phyloP scores from a whole-genome alignment of 257 asterid species.

The Salvia miltiorrhiza region DNA sequence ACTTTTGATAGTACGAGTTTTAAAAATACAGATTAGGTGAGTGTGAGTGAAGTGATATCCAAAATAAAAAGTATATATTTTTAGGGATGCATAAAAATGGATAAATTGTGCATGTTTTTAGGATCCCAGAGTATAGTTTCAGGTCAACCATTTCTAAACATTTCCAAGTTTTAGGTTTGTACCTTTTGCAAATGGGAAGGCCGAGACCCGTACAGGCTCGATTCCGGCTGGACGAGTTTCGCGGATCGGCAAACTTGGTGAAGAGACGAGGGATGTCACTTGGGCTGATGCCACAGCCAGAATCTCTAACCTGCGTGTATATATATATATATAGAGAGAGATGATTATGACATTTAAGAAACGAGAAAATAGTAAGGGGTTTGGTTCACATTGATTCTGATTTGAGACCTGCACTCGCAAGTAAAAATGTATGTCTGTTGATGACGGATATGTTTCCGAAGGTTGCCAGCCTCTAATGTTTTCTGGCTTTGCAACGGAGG shows the following conservation, averaged over 20 bases:
- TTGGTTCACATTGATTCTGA: no score
- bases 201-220: constrained; percentile 56
- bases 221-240: constrained; percentile 30
- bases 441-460: constrained; percentile 34
- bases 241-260: constrained; percentile 46
- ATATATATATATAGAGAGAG: background rate
- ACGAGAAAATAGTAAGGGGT: background rate
- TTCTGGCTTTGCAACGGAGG: constrained; percentile 55
- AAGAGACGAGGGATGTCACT: constrained; percentile 56
- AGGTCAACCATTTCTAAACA: no score
- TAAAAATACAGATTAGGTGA: no score
- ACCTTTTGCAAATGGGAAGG: constrained; percentile 78
- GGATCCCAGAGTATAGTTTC: no score
- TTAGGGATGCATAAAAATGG: no score
- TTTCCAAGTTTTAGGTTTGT: background rate
- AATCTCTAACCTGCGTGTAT: constrained; percentile 46
- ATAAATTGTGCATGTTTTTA: no score
- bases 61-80: no score
- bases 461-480: constrained; percentile 45
- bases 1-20: no score
- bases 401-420: constrained; percentile 54
- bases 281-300: constrained; percentile 62
- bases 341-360: background rate
- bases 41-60: no score
- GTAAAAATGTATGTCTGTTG: constrained; percentile 51